Evolutionary conservation across 768 basidiomycete genomes (phyloP).

Genomic region (Lyophyllum atratum): DNA sequence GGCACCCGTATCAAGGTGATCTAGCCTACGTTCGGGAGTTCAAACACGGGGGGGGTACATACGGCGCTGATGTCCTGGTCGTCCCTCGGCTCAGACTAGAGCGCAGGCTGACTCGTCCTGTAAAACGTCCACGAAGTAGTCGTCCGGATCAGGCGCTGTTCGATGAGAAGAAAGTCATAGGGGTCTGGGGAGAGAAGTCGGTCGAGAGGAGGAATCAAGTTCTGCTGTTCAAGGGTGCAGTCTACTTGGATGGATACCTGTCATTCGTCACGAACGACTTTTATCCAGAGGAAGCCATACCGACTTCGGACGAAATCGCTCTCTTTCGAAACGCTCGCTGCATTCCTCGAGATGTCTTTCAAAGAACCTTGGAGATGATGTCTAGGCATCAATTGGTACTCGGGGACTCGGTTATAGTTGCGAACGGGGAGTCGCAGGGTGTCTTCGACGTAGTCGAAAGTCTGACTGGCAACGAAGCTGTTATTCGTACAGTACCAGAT

Average conservation of each 20-base stretch:
- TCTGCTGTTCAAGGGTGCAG: neutral
- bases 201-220: neutral
- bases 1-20: neutral
- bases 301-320: neutral
- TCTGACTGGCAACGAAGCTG: neutral
- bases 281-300: neutral
- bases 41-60: neutral
- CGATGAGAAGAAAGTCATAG: neutral
- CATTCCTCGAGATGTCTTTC: neutral
- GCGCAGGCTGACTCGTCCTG: neutral
- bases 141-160: neutral
- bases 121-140: neutral
- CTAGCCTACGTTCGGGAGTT: neutral
- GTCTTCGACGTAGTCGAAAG: neutral
- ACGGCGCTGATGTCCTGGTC: neutral
- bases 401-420: neutral
- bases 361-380: neutral
- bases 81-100: neutral
- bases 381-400: neutral
- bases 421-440: neutral
- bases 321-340: neutral
- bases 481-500: neutral
- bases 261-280: neutral
- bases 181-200: neutral
- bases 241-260: conserved; percentile 1